Evolutionary conservation across 345 rosid species (phyloP), one percentile per base, ranked within the genome.

Genomic region (Bruguiera gymnorhiza): DNA sequence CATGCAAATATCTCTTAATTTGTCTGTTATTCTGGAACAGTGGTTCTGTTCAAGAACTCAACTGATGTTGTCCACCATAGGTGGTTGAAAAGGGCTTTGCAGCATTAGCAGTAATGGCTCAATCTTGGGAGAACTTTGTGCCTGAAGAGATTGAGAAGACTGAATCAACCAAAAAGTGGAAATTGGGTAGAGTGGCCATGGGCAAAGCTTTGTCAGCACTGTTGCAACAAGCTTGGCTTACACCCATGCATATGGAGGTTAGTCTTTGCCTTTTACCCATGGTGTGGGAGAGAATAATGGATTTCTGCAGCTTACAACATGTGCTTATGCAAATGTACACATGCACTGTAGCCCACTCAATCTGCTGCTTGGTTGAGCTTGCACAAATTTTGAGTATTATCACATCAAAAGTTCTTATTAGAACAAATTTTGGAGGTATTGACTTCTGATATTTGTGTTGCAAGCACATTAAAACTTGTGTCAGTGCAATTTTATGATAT

Each of bases 221-320:
- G n/a, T 70, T 92, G 83, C 90, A 89, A 77, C 89, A 79, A 61
- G 80, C 96, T 60, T 92, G 96, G 96, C 85, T 88, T 77, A 60
- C 82, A 63, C 75, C 76, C n/a, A 31, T 66, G 52, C 75, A 65
- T 67, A 62, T 52, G 13, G 31, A 51, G 87, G 91, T 85, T 74
- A 75, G 88, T 81, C 73, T 68, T 39, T 75, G 48, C 2, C 24
- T 58, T 52, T 60, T 59, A 46, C 20, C 29, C 27, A 2, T 37
- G 15, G 11, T 26, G 18, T 31, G 20, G 30, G 30, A 51, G 53
- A 21, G 50, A 56, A n/a, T 16, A 23, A n/a, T 55, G 59, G 59
- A 55, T 55, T 23, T 26, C 27, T 55, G 1, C 27, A n/a, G 24
- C 59, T 23, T 55, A n/a, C 13, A 55, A 8, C 30, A 55, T 26